Evolutionary conservation across 352 stramenopile genomes (phyloP).

Genomic region (Pythium plurisporium): DNA sequence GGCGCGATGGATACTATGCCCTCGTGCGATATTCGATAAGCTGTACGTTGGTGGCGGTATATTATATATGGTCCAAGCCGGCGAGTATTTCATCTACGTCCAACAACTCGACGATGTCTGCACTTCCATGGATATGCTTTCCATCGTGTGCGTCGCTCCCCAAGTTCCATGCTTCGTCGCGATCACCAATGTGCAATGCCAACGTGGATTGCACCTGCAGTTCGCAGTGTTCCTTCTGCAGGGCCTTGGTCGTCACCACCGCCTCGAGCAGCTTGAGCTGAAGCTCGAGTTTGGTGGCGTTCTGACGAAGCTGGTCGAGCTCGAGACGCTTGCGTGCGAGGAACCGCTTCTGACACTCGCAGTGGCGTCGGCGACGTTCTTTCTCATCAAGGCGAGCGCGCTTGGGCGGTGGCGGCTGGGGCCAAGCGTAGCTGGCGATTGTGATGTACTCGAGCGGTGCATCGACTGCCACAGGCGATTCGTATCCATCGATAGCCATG

Average conservation of each 20-base stretch:
- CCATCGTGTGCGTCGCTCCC: no score
- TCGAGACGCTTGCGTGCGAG: not conserved
- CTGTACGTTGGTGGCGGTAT: no score
- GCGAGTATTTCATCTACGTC: no score
- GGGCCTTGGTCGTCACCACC: not conserved
- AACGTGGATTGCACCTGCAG: no score
- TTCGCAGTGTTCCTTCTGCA: not conserved
- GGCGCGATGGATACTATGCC: no score
- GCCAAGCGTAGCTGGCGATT: slow-evolving; percentile 3
- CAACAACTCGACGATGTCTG: no score
- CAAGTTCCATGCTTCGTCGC: no score
- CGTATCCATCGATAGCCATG: not conserved
- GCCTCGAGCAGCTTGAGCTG: not conserved
- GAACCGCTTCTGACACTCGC: slow-evolving; percentile 7
- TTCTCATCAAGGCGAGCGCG: not conserved
- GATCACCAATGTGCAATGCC: no score
- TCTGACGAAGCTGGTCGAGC: not conserved
- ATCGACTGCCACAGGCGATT: not conserved
- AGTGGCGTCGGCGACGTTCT: slow-evolving; percentile 4
- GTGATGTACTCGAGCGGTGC: slow-evolving; percentile 7
- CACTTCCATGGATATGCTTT: no score
- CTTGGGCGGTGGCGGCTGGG: not conserved
- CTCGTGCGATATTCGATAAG: no score
- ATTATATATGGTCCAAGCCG: no score
- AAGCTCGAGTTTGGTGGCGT: not conserved